Conservation (phyloP, 192 early-diverging fungal species). For the Podila epigama region DNA sequence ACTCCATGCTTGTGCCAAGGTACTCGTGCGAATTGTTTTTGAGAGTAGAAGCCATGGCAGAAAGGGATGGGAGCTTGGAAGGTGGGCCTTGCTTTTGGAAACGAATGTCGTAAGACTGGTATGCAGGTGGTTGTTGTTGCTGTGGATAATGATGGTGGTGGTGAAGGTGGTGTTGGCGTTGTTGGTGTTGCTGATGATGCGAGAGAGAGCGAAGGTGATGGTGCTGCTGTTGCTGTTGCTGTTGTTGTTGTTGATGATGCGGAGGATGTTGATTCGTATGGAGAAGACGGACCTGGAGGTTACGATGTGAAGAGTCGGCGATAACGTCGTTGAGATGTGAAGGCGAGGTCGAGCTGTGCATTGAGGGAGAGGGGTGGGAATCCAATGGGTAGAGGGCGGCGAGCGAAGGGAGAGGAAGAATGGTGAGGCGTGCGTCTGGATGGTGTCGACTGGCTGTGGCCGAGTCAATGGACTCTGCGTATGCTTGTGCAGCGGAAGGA, state of each 20-base stretch:
- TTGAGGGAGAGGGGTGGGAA: background rate
- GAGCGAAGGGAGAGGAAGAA: constrained; percentile 43
- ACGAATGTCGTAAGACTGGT: constrained; percentile 41
- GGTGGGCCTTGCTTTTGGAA: constrained; percentile 19
- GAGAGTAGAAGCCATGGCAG: background rate
- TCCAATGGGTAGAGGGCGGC: constrained; percentile 45
- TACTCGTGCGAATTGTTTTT: constrained; percentile 35
- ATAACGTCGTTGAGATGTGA: background rate
- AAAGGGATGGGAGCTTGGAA: background rate
- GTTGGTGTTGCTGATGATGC: background rate
- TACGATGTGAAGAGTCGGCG: background rate
- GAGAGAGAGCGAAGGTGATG: background rate
- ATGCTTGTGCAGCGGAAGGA: constrained; percentile 44
- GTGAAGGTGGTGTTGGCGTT: no score
- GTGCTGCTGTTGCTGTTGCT: background rate
- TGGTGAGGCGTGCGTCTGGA: constrained; percentile 39
- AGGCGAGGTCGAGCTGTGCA: background rate
- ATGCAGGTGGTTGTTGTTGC: constrained; percentile 19
- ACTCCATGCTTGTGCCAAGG: constrained; percentile 47
- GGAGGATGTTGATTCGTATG: background rate
- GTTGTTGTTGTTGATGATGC: background rate
- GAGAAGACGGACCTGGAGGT: constrained; percentile 7
- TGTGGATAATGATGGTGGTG: constrained; percentile 3
- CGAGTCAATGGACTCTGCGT: constrained; percentile 42
- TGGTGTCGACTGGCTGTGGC: constrained; percentile 41